Evolutionary conservation across 106 monocot genomes (phyloP).

Genomic region (Amphibolis antarctica): DNA sequence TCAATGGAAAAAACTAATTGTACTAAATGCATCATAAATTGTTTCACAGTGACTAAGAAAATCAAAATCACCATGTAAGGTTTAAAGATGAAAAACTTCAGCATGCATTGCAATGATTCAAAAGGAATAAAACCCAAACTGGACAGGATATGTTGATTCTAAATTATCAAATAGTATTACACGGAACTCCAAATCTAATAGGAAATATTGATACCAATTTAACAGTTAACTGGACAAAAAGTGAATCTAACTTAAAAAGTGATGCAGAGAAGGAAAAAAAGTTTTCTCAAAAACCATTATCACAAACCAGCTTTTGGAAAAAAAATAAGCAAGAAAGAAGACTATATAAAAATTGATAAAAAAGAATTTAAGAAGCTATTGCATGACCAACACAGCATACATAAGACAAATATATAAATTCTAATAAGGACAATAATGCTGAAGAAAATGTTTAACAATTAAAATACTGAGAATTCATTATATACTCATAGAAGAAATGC

Average conservation of each 20-base stretch:
- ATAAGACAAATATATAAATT: background rate
- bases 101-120: background rate
- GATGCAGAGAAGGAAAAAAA: background rate
- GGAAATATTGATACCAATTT: background rate
- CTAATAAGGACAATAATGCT: background rate
- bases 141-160: background rate
- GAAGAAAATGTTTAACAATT: background rate
- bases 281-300: background rate
- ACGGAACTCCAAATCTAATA: background rate
- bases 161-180: background rate
- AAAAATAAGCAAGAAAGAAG: background rate
- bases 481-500: background rate
- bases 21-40: too few species aligned
- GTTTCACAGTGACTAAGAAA: background rate
- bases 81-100: background rate
- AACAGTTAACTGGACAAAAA: background rate
- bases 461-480: background rate
- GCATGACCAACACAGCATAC: background rate
- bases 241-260: background rate
- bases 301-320: background rate
- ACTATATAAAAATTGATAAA: too few species aligned
- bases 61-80: background rate
- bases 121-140: background rate
- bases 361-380: background rate
- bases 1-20: too few species aligned